These are phyloP conservation scores for Schizosaccharomyces octosporus DNA, from an alignment of 805 yeast genomes.

Conservation along the genomic window DNA sequence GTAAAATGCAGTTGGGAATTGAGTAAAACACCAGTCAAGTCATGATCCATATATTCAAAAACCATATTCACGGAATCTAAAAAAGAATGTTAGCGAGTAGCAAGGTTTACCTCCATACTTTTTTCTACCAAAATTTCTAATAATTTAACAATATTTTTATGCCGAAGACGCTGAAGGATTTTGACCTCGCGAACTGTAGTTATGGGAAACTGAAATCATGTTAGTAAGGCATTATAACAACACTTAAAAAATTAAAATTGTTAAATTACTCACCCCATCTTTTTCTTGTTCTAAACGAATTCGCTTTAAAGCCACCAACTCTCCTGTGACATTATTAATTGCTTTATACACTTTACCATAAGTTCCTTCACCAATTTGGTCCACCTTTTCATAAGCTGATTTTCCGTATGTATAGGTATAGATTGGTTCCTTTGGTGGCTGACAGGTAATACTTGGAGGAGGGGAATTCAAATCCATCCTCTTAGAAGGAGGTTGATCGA, in stretches of 20 bases:
- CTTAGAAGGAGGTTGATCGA: not conserved
- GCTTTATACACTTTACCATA: constrained; percentile 93
- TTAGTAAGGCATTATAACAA: not conserved
- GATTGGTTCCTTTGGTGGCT: not conserved
- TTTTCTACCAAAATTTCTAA: constrained; percentile 72
- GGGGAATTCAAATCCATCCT: not conserved
- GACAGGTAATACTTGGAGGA: not conserved
- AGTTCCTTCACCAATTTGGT: constrained; percentile 96
- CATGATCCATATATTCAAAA: constrained; percentile 83
- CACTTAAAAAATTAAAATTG: not conserved
- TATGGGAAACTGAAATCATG: constrained; percentile 35
- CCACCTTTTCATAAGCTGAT: constrained; percentile 38
- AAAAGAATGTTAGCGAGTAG: not conserved
- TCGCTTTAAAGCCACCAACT: constrained; percentile 64
- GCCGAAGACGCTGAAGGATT: constrained; percentile 57
- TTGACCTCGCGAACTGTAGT: constrained; percentile 85
- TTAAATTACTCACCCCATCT: constrained; percentile 29
- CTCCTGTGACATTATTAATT: constrained; percentile 37
- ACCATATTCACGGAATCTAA: constrained; percentile 51
- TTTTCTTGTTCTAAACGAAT: constrained; percentile 64
- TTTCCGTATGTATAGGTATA: not conserved
- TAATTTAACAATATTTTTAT: constrained; percentile 57
- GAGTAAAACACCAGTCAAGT: constrained; percentile 62
- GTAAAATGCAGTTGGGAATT: constrained; percentile 43
- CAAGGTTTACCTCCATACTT: constrained; percentile 5